Evolutionary conservation across 1,284 basidiomycete species (phyloP).

Genomic region (Wallemia hederae): DNA sequence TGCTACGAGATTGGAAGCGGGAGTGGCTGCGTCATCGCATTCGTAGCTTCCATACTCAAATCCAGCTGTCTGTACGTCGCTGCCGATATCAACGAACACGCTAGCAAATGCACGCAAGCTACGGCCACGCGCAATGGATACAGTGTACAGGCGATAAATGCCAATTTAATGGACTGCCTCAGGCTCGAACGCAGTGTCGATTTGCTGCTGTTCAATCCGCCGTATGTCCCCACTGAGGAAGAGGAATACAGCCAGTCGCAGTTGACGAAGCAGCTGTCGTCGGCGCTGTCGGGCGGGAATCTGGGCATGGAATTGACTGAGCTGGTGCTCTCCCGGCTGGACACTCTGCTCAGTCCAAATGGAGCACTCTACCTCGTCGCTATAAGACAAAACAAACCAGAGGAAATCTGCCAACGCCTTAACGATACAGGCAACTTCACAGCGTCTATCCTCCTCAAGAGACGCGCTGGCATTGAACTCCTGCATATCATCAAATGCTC

Average conservation of each 20-base stretch:
- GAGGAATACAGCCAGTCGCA: conserved; percentile 7
- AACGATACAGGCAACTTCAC: not conserved
- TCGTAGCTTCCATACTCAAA: conserved; percentile 9
- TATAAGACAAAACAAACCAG: not conserved
- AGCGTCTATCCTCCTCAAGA: not conserved
- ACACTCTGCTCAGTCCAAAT: not conserved
- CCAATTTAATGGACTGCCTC: not conserved
- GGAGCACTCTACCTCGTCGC: not conserved
- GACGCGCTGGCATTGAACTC: not conserved
- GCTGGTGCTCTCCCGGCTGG: not conserved
- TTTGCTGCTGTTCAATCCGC: conserved; percentile 14
- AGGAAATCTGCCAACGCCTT: not conserved
- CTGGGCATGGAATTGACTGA: not conserved
- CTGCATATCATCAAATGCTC: not conserved
- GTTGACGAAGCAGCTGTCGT: not conserved
- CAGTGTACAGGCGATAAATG: not conserved
- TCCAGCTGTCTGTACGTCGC: not conserved
- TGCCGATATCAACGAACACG: not conserved
- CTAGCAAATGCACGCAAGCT: not conserved
- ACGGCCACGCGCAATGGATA: not conserved
- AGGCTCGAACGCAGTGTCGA: conserved; percentile 7
- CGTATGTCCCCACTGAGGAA: conserved; percentile 14
- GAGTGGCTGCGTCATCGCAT: conserved; percentile 11
- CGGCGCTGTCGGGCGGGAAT: not conserved
- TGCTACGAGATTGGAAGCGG: conserved; percentile 14